Evolutionary conservation across 768 basidiomycete genomes (phyloP), one percentile per base, ranked within the genome.

Genomic region (Boletellus emodensis): DNA sequence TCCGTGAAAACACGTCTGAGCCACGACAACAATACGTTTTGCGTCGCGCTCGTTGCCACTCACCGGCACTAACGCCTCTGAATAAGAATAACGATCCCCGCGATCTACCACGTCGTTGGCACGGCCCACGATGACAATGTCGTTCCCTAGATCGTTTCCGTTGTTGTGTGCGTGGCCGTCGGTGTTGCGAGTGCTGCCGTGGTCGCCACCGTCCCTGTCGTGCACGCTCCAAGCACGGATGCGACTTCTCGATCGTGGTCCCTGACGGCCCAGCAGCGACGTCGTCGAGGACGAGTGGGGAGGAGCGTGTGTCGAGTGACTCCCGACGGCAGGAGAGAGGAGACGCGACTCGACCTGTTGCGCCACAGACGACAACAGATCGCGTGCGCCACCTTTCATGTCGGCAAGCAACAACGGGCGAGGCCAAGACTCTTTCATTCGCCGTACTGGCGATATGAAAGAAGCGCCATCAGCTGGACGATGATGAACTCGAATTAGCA

Each of bases 341-440:
- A 63, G 57, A 39, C 52, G 61, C 6, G 58, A 61, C 18, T 60
- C 61, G 52, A 64, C 51, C 40, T 61, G 58, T 22, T 63, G 61
- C 46, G 58, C 58, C 50, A 61, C 51, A 53, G 55, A 48, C 40
- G 61, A 58, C 50, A 58, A 47, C 45, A 64, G 45, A 28, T 54
- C 61, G 49, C 57, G 60, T 20, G 62, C 37, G 32, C 46, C 32
- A 20, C 46, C 28, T 34, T 22, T 44, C n/a, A 20, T 34, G 30
- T 10, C 30, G 30, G 7, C 24, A 26, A 26, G 24, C 24, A 3
- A 20, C 20, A 3, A 20, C 20, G 20, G 20, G 3, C n/a, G 34
- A 45, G 48, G 48, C 41, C 3, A 33, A 11, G 30, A 30, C 9
- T 10, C 30, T 30, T 26, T 9, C 30, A 30, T 30, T 11, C 30